Base-by-base conservation (phyloP, 2,329 filamentous ascomycete genomes). In the Monilinia laxa region DNA sequence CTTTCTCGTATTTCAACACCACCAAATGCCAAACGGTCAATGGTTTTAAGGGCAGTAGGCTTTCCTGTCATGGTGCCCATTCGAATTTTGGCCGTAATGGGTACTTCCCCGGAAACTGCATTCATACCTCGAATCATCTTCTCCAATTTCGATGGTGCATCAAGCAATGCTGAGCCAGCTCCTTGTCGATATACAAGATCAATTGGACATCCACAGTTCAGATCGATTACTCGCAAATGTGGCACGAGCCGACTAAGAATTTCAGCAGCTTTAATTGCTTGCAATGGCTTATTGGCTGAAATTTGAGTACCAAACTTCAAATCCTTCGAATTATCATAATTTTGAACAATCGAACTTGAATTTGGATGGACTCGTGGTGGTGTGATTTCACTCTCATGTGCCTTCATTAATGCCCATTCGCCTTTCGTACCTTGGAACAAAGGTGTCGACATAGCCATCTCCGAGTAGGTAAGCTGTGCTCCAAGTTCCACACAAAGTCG, bases 101-200 rank as follows among this genome's bases (percentile, higher is more conserved):
- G 95, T 35, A 96, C 88, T 73, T 96, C 91, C 54, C 90, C 90
- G 4, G 93, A 97, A 14, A 98, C 92, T 53, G 88, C 86, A 76
- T 96, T 97, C 95, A 99, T 99, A 72, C 95, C 95, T 70, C 93
- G 87, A 54, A 99, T 84, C 79, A 97, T 98, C 78, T 94, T 94
- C 78, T 97, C 93, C 60, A 99, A 81, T 79, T 97, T 98, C 67
- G 87, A 87, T 40, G 87, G 91, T 64, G 89, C 84, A 74, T 99
- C 95, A n/a, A 99, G 87, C 20, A 99, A 85, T 1, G 92, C 94
- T 25, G 94, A 97, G 4, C 95, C 95, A 52, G 91, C 92, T 62
- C 95, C 95, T 56, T 90, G 85, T 73, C 93, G 88, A 82, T 87
- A 98, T 62, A 99, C 89, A 73, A 97, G 86, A 76, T 99, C 95